Evolutionary conservation across 2,329 filamentous ascomycete species (phyloP).

Genomic region (Penicillium sp.): DNA sequence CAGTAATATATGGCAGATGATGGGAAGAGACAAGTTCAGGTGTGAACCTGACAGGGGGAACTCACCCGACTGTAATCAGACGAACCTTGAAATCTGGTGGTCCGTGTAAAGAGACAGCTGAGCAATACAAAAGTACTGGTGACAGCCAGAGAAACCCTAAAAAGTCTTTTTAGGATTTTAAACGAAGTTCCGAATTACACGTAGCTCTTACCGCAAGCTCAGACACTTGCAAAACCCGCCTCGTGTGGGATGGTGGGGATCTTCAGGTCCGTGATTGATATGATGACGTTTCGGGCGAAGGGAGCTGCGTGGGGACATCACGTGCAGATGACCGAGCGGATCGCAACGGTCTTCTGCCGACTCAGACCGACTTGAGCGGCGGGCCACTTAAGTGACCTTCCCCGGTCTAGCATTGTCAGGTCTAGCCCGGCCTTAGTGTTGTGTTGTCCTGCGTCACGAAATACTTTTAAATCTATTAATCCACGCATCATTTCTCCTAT

Average conservation of each 20-base stretch:
- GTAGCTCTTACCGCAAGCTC: not conserved
- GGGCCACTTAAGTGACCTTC: too few species aligned
- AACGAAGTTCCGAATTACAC: too few species aligned
- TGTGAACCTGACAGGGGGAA: not conserved
- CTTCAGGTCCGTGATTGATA: not conserved
- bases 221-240: not conserved
- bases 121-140: not conserved
- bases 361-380: not conserved
- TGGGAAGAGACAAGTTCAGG: not conserved
- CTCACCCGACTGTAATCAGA: conserved; percentile 10
- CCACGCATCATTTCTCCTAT: too few species aligned
- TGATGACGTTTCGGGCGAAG: conserved; percentile 35
- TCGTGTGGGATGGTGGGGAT: not conserved
- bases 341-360: not conserved
- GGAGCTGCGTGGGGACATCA: conserved; percentile 19
- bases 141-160: not conserved
- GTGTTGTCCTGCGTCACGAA: not conserved
- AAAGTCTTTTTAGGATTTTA: too few species aligned
- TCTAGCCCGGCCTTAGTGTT: too few species aligned
- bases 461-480: too few species aligned
- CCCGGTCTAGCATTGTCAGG: too few species aligned
- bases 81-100: not conserved
- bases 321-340: conserved; percentile 1
- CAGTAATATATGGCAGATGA: not conserved
- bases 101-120: conserved; percentile 3